Evolutionary conservation across 2,329 filamentous ascomycete genomes (phyloP).

Genomic region (Fusarium paranaense): DNA sequence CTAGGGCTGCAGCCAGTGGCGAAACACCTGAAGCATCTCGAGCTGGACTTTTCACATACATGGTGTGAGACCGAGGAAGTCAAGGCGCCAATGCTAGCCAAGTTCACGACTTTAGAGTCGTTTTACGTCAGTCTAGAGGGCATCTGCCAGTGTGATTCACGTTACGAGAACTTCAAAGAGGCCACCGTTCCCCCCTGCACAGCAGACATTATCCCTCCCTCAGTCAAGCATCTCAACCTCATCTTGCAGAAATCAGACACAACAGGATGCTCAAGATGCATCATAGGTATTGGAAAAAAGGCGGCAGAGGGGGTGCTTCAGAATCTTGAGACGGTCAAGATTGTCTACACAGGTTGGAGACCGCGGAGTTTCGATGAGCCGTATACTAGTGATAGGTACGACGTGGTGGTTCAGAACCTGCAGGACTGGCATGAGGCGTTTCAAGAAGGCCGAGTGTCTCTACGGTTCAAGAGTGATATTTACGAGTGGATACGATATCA

Average conservation of each 20-base stretch:
- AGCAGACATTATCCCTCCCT: neutral
- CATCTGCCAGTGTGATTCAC: neutral
- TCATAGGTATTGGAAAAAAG: neutral
- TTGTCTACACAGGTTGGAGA: neutral
- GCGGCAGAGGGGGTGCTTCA: neutral
- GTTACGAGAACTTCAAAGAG: too few relatives aligned
- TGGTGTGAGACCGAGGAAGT: neutral
- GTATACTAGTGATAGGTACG: neutral
- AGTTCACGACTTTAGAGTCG: neutral
- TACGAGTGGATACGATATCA: neutral
- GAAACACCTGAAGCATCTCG: neutral
- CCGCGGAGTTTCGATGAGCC: neutral
- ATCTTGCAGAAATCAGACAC: neutral
- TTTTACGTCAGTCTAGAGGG: neutral
- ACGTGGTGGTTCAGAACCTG: neutral
- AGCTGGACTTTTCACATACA: neutral
- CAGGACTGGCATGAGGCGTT: neutral
- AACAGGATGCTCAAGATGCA: neutral
- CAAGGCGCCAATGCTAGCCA: neutral
- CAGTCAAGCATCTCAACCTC: neutral
- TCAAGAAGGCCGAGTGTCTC: neutral
- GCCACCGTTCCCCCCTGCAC: neutral
- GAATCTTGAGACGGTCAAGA: neutral
- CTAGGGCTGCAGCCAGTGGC: neutral
- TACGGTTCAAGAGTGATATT: neutral